Percentiles rank a stretch among this genome's conserved stretches.
Evolutionary conservation across 1,139 yeast species (phyloP).

Genomic region (Spathaspora sp.): DNA sequence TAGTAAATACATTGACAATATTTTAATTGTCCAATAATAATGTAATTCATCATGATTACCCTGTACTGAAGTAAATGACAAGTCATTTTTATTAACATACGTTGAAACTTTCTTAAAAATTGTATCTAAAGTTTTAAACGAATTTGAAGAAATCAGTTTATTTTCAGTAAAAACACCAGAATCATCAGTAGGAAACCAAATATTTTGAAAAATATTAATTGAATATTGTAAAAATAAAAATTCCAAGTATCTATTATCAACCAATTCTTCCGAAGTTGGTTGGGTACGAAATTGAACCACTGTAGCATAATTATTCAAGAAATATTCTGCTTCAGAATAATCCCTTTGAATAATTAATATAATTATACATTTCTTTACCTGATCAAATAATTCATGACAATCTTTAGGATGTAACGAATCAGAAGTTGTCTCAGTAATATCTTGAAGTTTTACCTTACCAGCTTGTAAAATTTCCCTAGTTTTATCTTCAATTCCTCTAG

Average conservation of each 20-base stretch:
- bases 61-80: slow-evolving; percentile 8
- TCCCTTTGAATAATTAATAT: slow-evolving; percentile 18
- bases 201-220: slow-evolving; percentile 19
- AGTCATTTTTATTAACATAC: slow-evolving; percentile 25
- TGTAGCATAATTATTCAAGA: slow-evolving; percentile 19
- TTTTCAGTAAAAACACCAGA: slow-evolving; percentile 2
- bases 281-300: slow-evolving; percentile 25
- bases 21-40: slow-evolving; percentile 23
- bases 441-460: background rate
- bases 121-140: slow-evolving; percentile 19
- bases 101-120: slow-evolving; percentile 21
- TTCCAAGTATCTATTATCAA: slow-evolving; percentile 25
- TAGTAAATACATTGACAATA: slow-evolving; percentile 21
- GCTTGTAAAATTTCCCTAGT: slow-evolving; percentile 2
- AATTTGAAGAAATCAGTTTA: slow-evolving; percentile 9
- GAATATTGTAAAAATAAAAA: slow-evolving; percentile 25
- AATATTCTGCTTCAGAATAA: slow-evolving; percentile 20
- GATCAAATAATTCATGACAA: slow-evolving; percentile 10
- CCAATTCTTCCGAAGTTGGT: slow-evolving; percentile 21
- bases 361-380: slow-evolving; percentile 10
- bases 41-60: slow-evolving; percentile 16
- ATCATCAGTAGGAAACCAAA: slow-evolving; percentile 22
- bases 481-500: slow-evolving; percentile 2
- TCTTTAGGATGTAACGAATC: slow-evolving; percentile 7
- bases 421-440: slow-evolving; percentile 1